These are phyloP conservation scores for Lentinus tigrinus DNA, from an alignment of 768 basidiomycete species.

Conservation along the genomic window DNA sequence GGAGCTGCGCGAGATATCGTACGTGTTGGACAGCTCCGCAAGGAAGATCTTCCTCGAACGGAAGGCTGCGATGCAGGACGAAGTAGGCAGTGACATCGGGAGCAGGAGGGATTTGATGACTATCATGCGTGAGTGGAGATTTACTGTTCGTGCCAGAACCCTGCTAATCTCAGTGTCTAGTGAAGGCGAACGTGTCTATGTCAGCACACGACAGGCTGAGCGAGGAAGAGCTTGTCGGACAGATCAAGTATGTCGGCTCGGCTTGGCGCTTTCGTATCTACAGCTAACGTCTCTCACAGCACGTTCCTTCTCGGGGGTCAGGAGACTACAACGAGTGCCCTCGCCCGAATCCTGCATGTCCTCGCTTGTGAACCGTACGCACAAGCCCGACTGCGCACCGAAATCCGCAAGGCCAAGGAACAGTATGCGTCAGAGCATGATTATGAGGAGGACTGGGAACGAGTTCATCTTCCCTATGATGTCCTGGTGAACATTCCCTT, in stretches of 20 bases:
- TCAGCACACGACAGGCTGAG: slow-evolving; percentile 31
- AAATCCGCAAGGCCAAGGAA: slow-evolving; percentile 31
- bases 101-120: slow-evolving; percentile 37
- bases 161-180: slow-evolving; percentile 14
- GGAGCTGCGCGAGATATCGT: slow-evolving; percentile 26
- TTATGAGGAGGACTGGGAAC: slow-evolving; percentile 26
- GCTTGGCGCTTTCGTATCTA: not conserved
- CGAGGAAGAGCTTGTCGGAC: slow-evolving; percentile 37
- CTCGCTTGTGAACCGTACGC: slow-evolving; percentile 30
- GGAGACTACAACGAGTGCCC: slow-evolving; percentile 29
- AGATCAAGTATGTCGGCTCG: slow-evolving; percentile 34
- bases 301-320: slow-evolving; percentile 35
- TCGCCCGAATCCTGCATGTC: slow-evolving; percentile 34
- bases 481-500: slow-evolving; percentile 41
- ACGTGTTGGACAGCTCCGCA: slow-evolving; percentile 31
- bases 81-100: not conserved
- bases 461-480: slow-evolving; percentile 37
- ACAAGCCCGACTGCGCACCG: slow-evolving; percentile 33
- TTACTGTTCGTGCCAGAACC: not conserved
- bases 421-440: slow-evolving; percentile 8
- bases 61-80: slow-evolving; percentile 23
- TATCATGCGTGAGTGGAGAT: slow-evolving; percentile 34
- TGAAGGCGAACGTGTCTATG: slow-evolving; percentile 33
- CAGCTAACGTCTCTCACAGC: slow-evolving; percentile 18
- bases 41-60: slow-evolving; percentile 30